Evolutionary conservation across 768 basidiomycete species (phyloP).

Genomic region (Leccinum uliginosum): DNA sequence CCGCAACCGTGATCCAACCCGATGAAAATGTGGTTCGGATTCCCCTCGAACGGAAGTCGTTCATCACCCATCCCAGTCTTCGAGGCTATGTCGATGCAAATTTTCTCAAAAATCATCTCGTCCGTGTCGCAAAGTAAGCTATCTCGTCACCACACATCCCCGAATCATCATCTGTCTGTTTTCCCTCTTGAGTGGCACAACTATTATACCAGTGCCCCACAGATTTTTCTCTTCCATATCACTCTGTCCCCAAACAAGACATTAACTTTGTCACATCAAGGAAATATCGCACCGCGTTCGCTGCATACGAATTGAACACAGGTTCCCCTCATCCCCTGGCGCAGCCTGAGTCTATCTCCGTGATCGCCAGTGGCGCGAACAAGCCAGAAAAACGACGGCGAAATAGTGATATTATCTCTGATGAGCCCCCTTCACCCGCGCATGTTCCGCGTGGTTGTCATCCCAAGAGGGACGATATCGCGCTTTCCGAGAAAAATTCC

Average conservation of each 20-base stretch:
- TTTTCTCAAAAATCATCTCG: constrained; percentile 16
- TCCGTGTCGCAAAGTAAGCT: constrained; percentile 18
- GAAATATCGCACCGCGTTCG: constrained; percentile 41
- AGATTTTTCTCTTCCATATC: neutral
- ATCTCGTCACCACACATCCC: too few species aligned
- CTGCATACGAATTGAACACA: constrained; percentile 42
- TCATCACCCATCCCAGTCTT: constrained; percentile 4
- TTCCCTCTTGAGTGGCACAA: neutral
- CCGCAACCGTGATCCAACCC: neutral
- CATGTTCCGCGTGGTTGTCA: constrained; percentile 4
- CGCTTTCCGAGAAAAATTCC: constrained; percentile 35
- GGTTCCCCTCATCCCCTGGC: constrained; percentile 36
- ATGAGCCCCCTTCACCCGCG: neutral
- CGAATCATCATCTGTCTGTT: neutral
- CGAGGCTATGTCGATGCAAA: constrained; percentile 2
- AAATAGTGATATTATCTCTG: neutral
- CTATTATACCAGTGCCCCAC: neutral
- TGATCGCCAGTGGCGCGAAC: constrained; percentile 2
- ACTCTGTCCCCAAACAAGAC: neutral
- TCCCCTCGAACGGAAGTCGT: constrained; percentile 21
- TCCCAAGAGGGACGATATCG: constrained; percentile 27
- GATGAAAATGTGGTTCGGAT: constrained; percentile 13
- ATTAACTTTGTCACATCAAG: constrained; percentile 23
- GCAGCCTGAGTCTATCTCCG: constrained; percentile 1
- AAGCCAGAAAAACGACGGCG: constrained; percentile 7